A percentile compares a stretch with the other conserved stretches of the same genome.
phyloP scores from a whole-genome alignment of 306 rosid species.

The Glycine soja region DNA sequence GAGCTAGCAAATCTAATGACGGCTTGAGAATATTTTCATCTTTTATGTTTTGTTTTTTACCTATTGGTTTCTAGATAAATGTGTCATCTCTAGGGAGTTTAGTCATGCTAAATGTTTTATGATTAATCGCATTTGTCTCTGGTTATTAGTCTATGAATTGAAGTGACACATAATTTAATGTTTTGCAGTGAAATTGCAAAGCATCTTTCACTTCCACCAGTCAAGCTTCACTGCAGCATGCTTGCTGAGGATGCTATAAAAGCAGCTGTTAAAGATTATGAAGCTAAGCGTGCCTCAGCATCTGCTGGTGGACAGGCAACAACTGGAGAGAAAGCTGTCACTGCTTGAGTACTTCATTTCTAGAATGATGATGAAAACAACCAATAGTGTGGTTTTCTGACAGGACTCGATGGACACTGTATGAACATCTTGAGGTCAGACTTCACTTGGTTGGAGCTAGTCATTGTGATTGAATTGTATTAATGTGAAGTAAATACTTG shows the following conservation, averaged over 20 bases:
- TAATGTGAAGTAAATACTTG: constrained; percentile 38
- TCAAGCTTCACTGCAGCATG: constrained; percentile 99
- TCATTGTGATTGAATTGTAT: constrained; percentile 4
- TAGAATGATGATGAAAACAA: constrained; percentile 42
- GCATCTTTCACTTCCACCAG: constrained; percentile 97
- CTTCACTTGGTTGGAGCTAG: constrained; percentile 39
- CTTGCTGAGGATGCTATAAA: constrained; percentile 99
- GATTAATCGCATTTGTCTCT: not conserved
- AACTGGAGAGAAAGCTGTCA: constrained; percentile 49
- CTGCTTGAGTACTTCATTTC: constrained; percentile 47
- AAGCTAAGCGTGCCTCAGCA: constrained; percentile 60
- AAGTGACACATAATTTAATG: constrained; percentile 32
- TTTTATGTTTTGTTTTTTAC: constrained; percentile 23
- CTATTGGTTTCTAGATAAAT: constrained; percentile 9
- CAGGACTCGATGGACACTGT: not conserved
- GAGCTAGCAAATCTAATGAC: not conserved
- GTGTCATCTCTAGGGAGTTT: not conserved
- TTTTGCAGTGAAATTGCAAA: constrained; percentile 88
- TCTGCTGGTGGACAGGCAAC: constrained; percentile 38
- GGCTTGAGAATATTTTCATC: not conserved
- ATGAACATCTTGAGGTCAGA: constrained; percentile 22
- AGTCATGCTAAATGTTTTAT: no score
- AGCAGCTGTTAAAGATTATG: constrained; percentile 96
- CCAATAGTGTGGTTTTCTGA: not conserved
- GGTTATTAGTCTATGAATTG: constrained; percentile 8